Percentiles rank a stretch among this genome's conserved stretches.
These are phyloP conservation scores for Suillus bovinus DNA, from an alignment of 768 basidiomycete species.

Conservation along the genomic window DNA sequence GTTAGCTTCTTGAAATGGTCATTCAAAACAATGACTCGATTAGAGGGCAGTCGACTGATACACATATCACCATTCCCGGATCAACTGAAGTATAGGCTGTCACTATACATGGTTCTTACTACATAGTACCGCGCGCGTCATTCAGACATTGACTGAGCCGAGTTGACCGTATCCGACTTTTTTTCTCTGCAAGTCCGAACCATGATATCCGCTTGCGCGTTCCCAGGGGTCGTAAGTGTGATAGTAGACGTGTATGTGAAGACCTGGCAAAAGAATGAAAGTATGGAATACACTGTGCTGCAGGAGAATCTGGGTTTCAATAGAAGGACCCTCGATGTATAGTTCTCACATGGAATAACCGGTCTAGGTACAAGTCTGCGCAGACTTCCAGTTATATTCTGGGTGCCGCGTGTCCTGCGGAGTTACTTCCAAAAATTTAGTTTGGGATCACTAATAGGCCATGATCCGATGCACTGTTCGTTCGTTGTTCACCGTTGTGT, in stretches of 20 bases:
- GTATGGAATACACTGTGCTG: neutral
- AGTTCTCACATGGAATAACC: neutral
- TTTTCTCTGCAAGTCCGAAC: neutral
- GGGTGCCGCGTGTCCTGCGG: neutral
- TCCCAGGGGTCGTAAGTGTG: neutral
- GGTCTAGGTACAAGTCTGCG: neutral
- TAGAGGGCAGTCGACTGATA: no score
- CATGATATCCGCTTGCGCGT: neutral
- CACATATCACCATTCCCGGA: no score
- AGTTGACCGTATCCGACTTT: no score
- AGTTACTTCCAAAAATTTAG: neutral
- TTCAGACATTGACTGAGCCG: neutral
- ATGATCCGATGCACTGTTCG: neutral
- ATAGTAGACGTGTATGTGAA: neutral
- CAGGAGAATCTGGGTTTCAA: neutral
- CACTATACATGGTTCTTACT: no score
- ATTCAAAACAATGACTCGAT: neutral
- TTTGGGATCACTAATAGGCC: neutral
- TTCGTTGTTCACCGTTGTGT: slow-evolving; percentile 9
- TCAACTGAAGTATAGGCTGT: no score
- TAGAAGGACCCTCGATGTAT: neutral
- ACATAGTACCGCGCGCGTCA: no score
- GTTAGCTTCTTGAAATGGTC: neutral
- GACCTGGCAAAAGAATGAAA: neutral
- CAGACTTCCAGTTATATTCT: neutral